Evolutionary conservation across 768 basidiomycete genomes (phyloP), one percentile per base, ranked within the genome.

Genomic region (Erythrobasidium yunnanense): DNA sequence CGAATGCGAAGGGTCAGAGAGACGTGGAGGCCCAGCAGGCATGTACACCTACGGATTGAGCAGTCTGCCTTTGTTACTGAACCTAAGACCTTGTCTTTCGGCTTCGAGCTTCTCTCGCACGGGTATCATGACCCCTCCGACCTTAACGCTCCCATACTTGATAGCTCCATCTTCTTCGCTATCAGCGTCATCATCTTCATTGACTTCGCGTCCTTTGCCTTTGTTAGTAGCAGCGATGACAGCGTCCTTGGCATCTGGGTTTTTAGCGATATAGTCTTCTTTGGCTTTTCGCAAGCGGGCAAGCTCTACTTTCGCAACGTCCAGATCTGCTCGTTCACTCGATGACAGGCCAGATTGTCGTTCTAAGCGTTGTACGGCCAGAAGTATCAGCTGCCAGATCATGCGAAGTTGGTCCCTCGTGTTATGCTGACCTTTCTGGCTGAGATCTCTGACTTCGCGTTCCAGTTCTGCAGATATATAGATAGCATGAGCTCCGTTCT

Each of bases 271-370:
- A 34, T 66, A 96, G 73, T 89, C 89, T 51, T 88, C 88, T 74
- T 96, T 96, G 77, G 87, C 87, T 75, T 83, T 82, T 76, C 84
- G 85, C 57, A 92, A 84, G 68, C 84, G 85, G 66, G 84, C 82
- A 8, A 95, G 75, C 69, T 96, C 92, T 20, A 78, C 76, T 73
- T 87, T 89, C 66, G 91, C 82, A 49, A 85, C 82, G 23, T 80
- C 75, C n/a, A 93, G 78, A 50, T 85, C 84, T 20, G 80, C 78
- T 70, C 82, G 38, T 42, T 42, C 38, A 80, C 70, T 88, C 84
- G 23, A 80, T 73, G 13, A 66, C 66, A 50, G 72, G 66, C 67
- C 50, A n/a, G 66, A 66, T 13, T 62, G 35, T 22, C 67, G 68
- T 42, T 70, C 74, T 72, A 50, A 4, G 25, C 23, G 27, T 4